Base-by-base conservation (phyloP, 345 rosid species). In the Gossypium thurberi region DNA sequence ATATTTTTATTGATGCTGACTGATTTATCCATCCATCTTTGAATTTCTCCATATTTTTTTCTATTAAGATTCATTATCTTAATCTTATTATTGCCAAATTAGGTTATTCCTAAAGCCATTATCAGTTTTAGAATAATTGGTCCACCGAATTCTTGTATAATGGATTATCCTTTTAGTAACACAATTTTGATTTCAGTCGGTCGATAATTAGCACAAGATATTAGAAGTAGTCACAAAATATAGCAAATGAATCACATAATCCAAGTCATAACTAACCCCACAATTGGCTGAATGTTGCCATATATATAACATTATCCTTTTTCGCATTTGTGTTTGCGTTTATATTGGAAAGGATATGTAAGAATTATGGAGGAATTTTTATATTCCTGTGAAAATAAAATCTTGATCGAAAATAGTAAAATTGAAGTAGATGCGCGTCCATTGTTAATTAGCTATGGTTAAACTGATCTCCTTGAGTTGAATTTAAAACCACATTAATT, bases 91-190 rank as follows among this genome's bases (percentile, higher is more conserved):
- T 68, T 68, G 44, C 25, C 46, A 50, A 51, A 68, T 68, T 68
- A 50, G 71, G 71, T 68, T 68, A 50, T 50, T 5, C 59, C 72
- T 4, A 50, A 50, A 26, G 17, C 25, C 59, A 26, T 68, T 50
- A 50, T 9, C 43, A 50, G 8, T 67, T 67, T 25, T 14, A 14
- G 2, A 3, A 48, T 14, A 3, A 50, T 26, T 33, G n/a, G 6
- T 15, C 0, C 40, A 21, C 52, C 8, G 17, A 50, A 0, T 33
- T 33, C 6, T 33, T 33, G 6, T 33, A 33, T 5, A 48, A 48
- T 13, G 17, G 5, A 3, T 48, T 3, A 13, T 48, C 52, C 17
- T 12, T 48, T 12, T 33, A 33, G 40, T 33, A 33, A 33, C 4
- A 33, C 40, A 33, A 33, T 0, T 33, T 4, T 18, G 59, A 17